Evolutionary conservation across 768 basidiomycete species (phyloP), one percentile per base, ranked within the genome.

Genomic region (Lenzites betulinus): DNA sequence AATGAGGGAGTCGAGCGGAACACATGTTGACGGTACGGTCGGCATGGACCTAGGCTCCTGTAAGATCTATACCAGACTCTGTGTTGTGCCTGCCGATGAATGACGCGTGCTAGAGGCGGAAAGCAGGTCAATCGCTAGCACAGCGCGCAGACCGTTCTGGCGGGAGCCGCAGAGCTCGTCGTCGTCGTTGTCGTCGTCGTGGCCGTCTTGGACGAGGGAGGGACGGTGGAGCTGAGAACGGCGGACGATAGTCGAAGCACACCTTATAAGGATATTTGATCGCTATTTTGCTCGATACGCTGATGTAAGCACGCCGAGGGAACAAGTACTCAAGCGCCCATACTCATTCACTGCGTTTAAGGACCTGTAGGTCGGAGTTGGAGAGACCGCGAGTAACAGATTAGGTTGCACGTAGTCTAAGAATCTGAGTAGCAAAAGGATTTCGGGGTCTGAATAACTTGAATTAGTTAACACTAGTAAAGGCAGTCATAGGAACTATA

Each of bases 11-110:
- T 47, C 55, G 48, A 55, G 36, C 8, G 65, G 44, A 35, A 65
- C 55, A 55, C 54, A 65, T 26, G 62, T 64, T 13, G 65, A 50
- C 23, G 68, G 70, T 25, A 71, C 64, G 51, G 68, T 65, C 42
- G 70, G 70, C 70, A 71, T 71, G 16, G 54, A 49, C 23, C 28
- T 22, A 48, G 23, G 33, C 16, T 54, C 48, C 41, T 25, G 35
- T 25, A 13, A 25, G n/a, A 22, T 26, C 8, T 20, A 28, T 4
- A 35, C 13, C 13, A 3, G 36, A 22, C 36, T 9, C 54, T 12
- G 26, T 25, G n/a, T 23, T 25, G 54, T 1, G 11, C 30, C 11
- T n/a, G 26, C 11, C 25, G 36, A 33, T 26, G 4, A 23, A 11
- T 28, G n/a, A 44, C 38, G 44, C 33, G 54, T 23, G 28, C 33